These are phyloP conservation scores for Talaromyces sp. DNA, from an alignment of 2,329 filamentous ascomycete species.

Conservation along the genomic window DNA sequence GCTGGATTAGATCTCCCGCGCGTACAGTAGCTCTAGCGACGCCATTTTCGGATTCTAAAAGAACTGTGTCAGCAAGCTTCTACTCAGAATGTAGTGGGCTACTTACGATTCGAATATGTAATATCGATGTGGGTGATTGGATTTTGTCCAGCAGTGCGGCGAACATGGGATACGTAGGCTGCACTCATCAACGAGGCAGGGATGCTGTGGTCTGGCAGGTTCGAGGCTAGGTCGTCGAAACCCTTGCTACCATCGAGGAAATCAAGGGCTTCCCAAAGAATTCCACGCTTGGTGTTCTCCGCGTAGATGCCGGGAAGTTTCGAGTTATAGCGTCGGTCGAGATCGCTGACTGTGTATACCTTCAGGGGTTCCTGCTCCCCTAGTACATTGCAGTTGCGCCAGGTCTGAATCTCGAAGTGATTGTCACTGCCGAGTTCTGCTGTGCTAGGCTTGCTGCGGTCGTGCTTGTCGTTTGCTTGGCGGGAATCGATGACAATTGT, in stretches of 20 bases:
- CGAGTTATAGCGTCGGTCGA: neutral
- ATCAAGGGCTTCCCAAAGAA: neutral
- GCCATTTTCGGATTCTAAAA: neutral
- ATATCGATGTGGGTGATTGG: neutral
- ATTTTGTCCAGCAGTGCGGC: neutral
- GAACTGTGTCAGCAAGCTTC: neutral
- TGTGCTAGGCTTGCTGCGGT: neutral
- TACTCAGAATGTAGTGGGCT: neutral
- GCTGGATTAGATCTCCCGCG: neutral
- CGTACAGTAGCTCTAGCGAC: neutral
- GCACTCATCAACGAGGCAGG: neutral
- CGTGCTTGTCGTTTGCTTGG: conserved; percentile 1
- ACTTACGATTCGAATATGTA: neutral
- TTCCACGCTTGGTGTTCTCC: neutral
- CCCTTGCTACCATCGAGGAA: neutral
- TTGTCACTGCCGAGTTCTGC: neutral
- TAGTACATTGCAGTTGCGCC: neutral
- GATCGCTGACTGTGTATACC: neutral
- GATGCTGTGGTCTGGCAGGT: neutral
- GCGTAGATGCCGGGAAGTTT: neutral
- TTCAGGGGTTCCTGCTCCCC: neutral
- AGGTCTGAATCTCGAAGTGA: neutral
- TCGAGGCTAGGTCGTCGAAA: neutral
- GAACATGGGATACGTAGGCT: neutral
- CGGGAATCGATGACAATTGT: conserved; percentile 3